Evolutionary conservation across 2,329 filamentous ascomycete species (phyloP), one percentile per base, ranked within the genome.

Genomic region (Pyricularia pennisetigena): DNA sequence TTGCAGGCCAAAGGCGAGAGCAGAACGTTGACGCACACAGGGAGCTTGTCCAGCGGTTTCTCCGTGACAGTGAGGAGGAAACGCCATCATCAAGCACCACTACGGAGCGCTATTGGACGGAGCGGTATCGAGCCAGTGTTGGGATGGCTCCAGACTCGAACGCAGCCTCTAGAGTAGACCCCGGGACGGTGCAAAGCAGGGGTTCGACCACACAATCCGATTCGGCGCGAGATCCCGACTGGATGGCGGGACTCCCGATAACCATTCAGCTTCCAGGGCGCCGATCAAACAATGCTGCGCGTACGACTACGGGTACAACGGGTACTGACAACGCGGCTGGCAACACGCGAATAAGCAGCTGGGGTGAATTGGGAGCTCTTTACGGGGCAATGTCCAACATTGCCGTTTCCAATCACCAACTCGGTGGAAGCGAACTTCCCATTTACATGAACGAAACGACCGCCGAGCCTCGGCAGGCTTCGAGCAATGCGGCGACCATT

Each of bases 401-500:
- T 28, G 59, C 59, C 16, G 59, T 28, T 16, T 62, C 59, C 59
- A 62, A 28, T 28, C 59, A 62, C 26, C 24, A 28, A 12, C 23
- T 29, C 9, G 14, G 24, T 28, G 59, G 59, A 62, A 14, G 59
- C 12, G 59, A 62, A 10, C 14, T 28, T 28, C 23, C 59, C n/a
- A 29, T 41, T 12, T 57, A 35, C 14, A 57, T 49, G 41, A 49
- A 35, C 24, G 65, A 61, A 20, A 82, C 66, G 71, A 82, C 32
- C 81, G 82, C 71, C 78, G 77, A 70, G 74, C 79, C 67, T 73
- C 73, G 24, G 72, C 74, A 32, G 28, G 4, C 24, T 20, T 20
- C 24, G 24, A 14, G 23, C 26, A 28, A 28, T 20, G 26, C 26
- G 24, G 24, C 24, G 10, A 62, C 59, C 24, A 29, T 16, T 62